Evolutionary conservation across 225 moss, liverwort and hornwort genomes (phyloP), one percentile per base, ranked within the genome.

Genomic region (Polytrichum formosum): DNA sequence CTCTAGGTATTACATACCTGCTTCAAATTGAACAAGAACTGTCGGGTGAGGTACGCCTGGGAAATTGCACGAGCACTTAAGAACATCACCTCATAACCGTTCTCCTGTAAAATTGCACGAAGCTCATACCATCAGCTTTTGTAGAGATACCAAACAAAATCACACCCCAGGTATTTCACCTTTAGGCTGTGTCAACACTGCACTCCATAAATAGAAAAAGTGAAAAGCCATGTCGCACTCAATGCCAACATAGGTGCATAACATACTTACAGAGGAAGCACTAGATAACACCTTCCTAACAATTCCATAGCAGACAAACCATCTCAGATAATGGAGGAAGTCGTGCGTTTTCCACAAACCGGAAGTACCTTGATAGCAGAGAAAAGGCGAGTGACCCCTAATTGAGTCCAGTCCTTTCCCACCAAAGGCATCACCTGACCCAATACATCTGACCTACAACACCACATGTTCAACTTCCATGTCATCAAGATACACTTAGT

Each of bases 321-420:
- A 21, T 23, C 8, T 58, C 58, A 58, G 23, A 58, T 58, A 9
- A 9, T 20, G 58, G 8, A 23, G 6, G 58, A 58, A 20, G 21
- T 23, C 23, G 0, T 20, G 58, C 58, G 6, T 9, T 58, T 20
- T 58, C 58, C 58, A 58, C 58, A 58, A 23, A 8, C 21, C 1
- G 29, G 68, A 55, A 66, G 65, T 77, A 98, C 97, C 97, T 98
- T 98, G 63, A 98, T 98, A 68, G 97, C 92, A 78, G 97, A 98
- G 70, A 94, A 98, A 26, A 98, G 84, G 65, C 91, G 92, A n/a
- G 94, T 90, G 17, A 98, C 97, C 67, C 97, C 97, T 73, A 84
- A 88, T 77, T 98, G 97, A 63, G 97, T 98, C 97, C 97, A 98
- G 76, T 98, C 97, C 85, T 90, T 94, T 29, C 97, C 97, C 75